These are phyloP conservation scores for Canavalia gladiata DNA, from an alignment of 306 rosid species.

Conservation along the genomic window DNA sequence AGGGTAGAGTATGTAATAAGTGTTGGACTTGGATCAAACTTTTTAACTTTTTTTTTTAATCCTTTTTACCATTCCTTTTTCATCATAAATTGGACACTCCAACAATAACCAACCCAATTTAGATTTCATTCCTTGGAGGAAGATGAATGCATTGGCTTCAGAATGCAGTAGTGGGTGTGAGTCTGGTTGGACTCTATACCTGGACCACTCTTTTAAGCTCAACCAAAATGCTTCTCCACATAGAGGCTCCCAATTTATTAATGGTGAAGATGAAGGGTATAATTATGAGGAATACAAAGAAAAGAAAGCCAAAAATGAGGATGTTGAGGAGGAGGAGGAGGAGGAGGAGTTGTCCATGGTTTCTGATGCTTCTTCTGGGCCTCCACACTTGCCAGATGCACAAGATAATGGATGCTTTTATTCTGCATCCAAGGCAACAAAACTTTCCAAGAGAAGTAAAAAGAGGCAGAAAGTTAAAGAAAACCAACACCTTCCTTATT, in stretches of 20 bases:
- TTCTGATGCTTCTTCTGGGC: conserved; percentile 99
- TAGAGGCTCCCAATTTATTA: conserved; percentile 31
- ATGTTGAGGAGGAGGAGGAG: conserved; percentile 67
- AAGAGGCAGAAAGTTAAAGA: conserved; percentile 66
- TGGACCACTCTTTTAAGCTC: conserved; percentile 70
- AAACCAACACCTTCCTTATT: conserved; percentile 57
- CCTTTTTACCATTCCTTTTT: conserved; percentile 45
- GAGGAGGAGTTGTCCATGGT: conserved; percentile 90
- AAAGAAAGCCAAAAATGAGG: conserved; percentile 38
- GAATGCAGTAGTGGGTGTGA: conserved; percentile 92
- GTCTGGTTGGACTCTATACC: conserved; percentile 98
- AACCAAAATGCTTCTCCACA: conserved; percentile 54
- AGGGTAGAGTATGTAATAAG: conserved; percentile 11
- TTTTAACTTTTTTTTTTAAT: conserved; percentile 25
- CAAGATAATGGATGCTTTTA: conserved; percentile 52
- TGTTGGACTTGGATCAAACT: background rate
- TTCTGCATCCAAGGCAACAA: conserved; percentile 53
- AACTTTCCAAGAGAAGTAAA: conserved; percentile 50
- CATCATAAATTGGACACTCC: conserved; percentile 52
- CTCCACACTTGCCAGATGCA: conserved; percentile 77
- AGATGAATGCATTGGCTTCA: conserved; percentile 68
- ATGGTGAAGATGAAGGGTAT: conserved; percentile 26
- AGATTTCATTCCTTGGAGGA: conserved; percentile 10
- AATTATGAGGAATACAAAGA: conserved; percentile 38
- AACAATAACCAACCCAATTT: conserved; percentile 23